These are phyloP conservation scores for Gautieria morchelliformis DNA, from an alignment of 768 basidiomycete genomes.

Conservation along the genomic window DNA sequence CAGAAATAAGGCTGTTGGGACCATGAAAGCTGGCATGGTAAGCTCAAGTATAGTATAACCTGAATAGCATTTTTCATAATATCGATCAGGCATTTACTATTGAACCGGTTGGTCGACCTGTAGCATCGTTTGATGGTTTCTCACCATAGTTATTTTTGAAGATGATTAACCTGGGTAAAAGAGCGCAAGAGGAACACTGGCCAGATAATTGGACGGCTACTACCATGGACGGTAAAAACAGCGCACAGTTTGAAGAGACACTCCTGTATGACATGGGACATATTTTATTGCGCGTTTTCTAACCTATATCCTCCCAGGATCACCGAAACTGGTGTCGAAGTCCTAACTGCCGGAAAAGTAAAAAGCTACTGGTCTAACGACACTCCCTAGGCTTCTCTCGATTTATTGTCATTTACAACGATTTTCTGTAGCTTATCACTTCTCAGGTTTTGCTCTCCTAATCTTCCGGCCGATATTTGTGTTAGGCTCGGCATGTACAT, in stretches of 20 bases:
- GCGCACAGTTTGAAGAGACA: conserved; percentile 97
- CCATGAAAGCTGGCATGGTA: conserved; percentile 92
- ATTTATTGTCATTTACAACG: too few relatives aligned
- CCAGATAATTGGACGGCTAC: conserved; percentile 96
- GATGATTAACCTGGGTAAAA: conserved; percentile 88
- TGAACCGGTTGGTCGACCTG: conserved; percentile 48
- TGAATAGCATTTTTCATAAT: background rate
- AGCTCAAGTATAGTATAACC: conserved; percentile 16
- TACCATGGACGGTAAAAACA: conserved; percentile 80
- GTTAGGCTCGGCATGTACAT: background rate
- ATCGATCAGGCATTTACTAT: conserved; percentile 47
- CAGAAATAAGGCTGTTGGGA: conserved; percentile 85
- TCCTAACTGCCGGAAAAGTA: conserved; percentile 54
- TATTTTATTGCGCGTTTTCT: background rate
- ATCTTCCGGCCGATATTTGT: conserved; percentile 10
- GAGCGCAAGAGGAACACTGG: conserved; percentile 77
- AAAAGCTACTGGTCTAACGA: background rate
- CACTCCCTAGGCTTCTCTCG: background rate
- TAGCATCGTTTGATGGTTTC: background rate
- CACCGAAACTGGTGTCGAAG: conserved; percentile 84
- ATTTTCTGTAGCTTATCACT: too few relatives aligned
- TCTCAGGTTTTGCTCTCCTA: too few relatives aligned
- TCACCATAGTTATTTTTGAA: conserved; percentile 21
- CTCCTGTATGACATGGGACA: conserved; percentile 56
- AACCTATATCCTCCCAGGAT: conserved; percentile 40